These are phyloP conservation scores for Areca catechu DNA, from an alignment of 176 grass and related monocot species.

Conservation along the genomic window DNA sequence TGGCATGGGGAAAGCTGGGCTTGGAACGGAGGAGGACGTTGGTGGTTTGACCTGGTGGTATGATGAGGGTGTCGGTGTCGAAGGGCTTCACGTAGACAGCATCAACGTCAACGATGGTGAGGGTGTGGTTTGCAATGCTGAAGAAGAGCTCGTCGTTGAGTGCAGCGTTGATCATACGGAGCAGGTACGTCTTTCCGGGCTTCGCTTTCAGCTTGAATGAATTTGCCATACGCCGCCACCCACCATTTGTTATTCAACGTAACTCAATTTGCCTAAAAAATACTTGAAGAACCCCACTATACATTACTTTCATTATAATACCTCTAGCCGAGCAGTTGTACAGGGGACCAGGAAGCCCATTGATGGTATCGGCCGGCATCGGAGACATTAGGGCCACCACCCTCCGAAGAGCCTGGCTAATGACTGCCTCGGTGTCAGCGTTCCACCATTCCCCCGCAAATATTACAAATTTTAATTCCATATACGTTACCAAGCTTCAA, in stretches of 20 bases:
- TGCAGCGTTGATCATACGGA: slow-evolving; percentile 66
- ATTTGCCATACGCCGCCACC: slow-evolving; percentile 16
- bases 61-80: slow-evolving; percentile 32
- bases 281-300: no score
- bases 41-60: slow-evolving; percentile 50
- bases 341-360: slow-evolving; percentile 42
- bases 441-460: slow-evolving; percentile 54
- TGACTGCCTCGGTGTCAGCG: slow-evolving; percentile 57
- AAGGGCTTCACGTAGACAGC: slow-evolving; percentile 57
- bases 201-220: slow-evolving; percentile 60
- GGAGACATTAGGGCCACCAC: slow-evolving; percentile 43
- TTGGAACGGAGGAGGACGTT: slow-evolving; percentile 60
- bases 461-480: neutral
- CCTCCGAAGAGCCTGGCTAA: slow-evolving; percentile 46
- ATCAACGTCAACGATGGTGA: slow-evolving; percentile 60
- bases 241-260: no score
- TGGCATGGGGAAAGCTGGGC: slow-evolving; percentile 33
- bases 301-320: neutral
- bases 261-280: no score
- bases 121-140: slow-evolving; percentile 46
- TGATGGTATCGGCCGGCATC: slow-evolving; percentile 67
- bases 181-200: slow-evolving; percentile 53
- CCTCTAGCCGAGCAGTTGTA: slow-evolving; percentile 62
- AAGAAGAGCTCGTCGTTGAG: slow-evolving; percentile 81
- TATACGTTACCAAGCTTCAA: neutral